Evolutionary conservation across 1,284 basidiomycete species (phyloP).

Genomic region (Ustilago sp.): DNA sequence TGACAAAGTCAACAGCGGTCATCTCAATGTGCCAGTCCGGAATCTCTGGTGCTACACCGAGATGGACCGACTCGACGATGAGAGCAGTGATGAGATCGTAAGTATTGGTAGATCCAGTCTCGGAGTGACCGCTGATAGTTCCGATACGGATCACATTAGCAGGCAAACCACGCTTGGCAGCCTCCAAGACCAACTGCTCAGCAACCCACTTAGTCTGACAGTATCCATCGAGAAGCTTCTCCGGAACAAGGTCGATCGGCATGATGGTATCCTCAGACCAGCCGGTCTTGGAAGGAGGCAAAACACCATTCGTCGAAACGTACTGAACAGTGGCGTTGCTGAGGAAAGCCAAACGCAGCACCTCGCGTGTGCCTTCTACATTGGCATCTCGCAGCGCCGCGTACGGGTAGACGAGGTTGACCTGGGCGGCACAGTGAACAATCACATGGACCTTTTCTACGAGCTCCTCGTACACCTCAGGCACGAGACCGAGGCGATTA

Average conservation of each 20-base stretch:
- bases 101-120: constrained; percentile 66
- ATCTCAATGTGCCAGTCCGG: constrained; percentile 66
- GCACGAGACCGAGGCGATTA: constrained; percentile 60
- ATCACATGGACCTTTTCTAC: constrained; percentile 63
- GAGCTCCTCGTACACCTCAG: constrained; percentile 57
- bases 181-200: constrained; percentile 67
- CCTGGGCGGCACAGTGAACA: constrained; percentile 68
- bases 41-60: constrained; percentile 64
- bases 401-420: constrained; percentile 70
- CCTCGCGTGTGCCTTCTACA: constrained; percentile 69
- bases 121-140: constrained; percentile 66
- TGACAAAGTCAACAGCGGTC: constrained; percentile 68
- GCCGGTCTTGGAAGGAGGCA: constrained; percentile 63
- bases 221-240: constrained; percentile 69
- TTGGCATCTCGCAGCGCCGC: constrained; percentile 68
- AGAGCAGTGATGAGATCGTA: constrained; percentile 67
- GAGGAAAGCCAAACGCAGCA: constrained; percentile 68
- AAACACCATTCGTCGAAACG: constrained; percentile 69
- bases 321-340: constrained; percentile 68
- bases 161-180: constrained; percentile 63
- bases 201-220: constrained; percentile 70
- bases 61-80: constrained; percentile 66
- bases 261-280: constrained; percentile 63
- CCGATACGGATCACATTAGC: constrained; percentile 69
- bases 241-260: constrained; percentile 63